A percentile compares a stretch with the other conserved stretches of the same genome.
phyloP scores from a whole-genome alignment of 2,329 filamentous ascomycete species.

The Geoglossum cookeanum region DNA sequence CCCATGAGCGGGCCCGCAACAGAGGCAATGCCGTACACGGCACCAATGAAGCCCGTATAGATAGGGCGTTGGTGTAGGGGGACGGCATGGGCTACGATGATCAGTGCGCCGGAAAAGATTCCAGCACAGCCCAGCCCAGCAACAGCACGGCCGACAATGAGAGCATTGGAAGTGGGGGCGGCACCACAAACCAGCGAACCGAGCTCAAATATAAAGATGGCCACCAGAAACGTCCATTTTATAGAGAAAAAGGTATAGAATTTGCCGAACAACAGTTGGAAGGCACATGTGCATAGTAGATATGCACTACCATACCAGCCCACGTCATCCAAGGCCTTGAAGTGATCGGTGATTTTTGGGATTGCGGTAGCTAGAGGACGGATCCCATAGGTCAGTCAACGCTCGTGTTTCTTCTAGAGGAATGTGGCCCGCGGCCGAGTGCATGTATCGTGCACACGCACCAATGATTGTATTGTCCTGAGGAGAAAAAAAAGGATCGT shows the following conservation, averaged over 20 bases:
- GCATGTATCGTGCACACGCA: background rate
- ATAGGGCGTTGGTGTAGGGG: slow-evolving; percentile 5
- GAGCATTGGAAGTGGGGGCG: slow-evolving; percentile 4
- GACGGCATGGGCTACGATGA: slow-evolving; percentile 6
- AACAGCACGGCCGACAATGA: slow-evolving; percentile 7
- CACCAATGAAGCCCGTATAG: slow-evolving; percentile 17
- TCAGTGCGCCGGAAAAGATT: slow-evolving; percentile 4
- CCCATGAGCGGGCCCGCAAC: slow-evolving; percentile 35
- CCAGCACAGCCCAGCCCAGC: slow-evolving; percentile 6
- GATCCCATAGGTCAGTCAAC: background rate
- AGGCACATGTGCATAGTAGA: slow-evolving; percentile 4
- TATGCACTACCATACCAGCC: slow-evolving; percentile 6
- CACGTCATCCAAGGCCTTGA: slow-evolving; percentile 6
- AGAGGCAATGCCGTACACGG: slow-evolving; percentile 34
- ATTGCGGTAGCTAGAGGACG: slow-evolving; percentile 4
- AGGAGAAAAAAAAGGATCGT: background rate
- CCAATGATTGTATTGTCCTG: slow-evolving; percentile 5
- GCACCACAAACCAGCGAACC: slow-evolving; percentile 7
- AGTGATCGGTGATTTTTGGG: slow-evolving; percentile 6
- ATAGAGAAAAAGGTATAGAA: slow-evolving; percentile 5
- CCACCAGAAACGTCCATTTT: slow-evolving; percentile 6
- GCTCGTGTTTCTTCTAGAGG: background rate
- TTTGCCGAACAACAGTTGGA: slow-evolving; percentile 6
- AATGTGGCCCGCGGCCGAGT: background rate
- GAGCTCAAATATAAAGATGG: slow-evolving; percentile 7